These are phyloP conservation scores for Fusarium sp. DNA, from an alignment of 2,329 filamentous ascomycete species.

Conservation along the genomic window DNA sequence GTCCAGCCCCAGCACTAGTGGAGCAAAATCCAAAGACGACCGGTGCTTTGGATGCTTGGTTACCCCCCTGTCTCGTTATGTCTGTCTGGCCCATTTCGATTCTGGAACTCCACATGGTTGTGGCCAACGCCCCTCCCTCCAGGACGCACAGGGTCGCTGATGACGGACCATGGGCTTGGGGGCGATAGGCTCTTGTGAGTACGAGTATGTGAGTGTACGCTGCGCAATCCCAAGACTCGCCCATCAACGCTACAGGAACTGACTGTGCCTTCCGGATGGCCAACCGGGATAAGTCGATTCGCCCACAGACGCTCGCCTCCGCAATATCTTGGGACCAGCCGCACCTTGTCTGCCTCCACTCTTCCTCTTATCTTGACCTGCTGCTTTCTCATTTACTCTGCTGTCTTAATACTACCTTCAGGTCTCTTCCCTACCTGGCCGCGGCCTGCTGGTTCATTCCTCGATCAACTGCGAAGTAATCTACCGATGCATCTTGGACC, in stretches of 20 bases:
- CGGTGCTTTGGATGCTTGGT: conserved; percentile 24
- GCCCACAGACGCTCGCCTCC: conserved; percentile 45
- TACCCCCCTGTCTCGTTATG: conserved; percentile 13
- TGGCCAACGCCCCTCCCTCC: conserved; percentile 40
- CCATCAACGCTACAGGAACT: conserved; percentile 28
- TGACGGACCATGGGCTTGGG: conserved; percentile 37
- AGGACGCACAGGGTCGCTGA: conserved; percentile 33
- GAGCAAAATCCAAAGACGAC: conserved; percentile 27
- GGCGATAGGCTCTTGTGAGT: conserved; percentile 33
- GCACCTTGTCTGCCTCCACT: conserved; percentile 45
- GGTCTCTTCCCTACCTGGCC: conserved; percentile 3
- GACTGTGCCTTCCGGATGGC: conserved; percentile 36
- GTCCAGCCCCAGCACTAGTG: conserved; percentile 30
- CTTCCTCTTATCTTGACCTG: conserved; percentile 38
- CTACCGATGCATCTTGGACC: neutral
- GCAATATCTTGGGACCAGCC: conserved; percentile 48
- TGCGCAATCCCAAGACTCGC: conserved; percentile 38
- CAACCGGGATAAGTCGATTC: conserved; percentile 42
- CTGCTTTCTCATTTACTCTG: conserved; percentile 27
- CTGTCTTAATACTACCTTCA: conserved; percentile 29
- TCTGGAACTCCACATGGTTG: conserved; percentile 35
- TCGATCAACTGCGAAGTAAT: conserved; percentile 9
- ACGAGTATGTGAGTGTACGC: conserved; percentile 10
- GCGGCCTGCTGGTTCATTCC: conserved; percentile 7
- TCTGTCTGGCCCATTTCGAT: conserved; percentile 36